These are phyloP conservation scores for Pseudocercospora crystallina DNA, from an alignment of 2,329 filamentous ascomycete genomes.

Conservation along the genomic window DNA sequence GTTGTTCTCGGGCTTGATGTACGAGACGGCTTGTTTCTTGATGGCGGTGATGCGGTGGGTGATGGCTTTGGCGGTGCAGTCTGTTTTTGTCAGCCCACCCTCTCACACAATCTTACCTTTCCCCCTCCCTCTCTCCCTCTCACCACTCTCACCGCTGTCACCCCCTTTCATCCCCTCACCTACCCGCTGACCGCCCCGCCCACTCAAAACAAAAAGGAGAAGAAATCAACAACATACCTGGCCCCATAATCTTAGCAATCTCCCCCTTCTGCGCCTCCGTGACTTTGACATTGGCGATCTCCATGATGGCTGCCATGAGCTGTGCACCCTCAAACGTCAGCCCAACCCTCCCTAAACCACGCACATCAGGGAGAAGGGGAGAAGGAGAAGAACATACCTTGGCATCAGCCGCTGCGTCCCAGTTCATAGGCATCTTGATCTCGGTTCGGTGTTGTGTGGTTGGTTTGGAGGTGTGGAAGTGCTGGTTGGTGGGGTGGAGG, in stretches of 20 bases:
- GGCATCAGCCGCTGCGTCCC: constrained; percentile 32
- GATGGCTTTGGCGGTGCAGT: constrained; percentile 35
- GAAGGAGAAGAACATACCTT: constrained; percentile 22
- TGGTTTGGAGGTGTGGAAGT: background rate
- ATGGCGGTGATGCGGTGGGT: constrained; percentile 32
- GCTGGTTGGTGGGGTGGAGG: background rate
- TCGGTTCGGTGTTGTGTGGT: background rate
- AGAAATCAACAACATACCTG: constrained; percentile 18
- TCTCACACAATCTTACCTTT: too few species aligned
- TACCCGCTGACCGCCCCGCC: background rate
- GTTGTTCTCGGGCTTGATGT: background rate
- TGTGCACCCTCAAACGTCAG: constrained; percentile 1
- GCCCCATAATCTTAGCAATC: constrained; percentile 32
- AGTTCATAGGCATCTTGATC: constrained; percentile 33
- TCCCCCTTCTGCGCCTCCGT: constrained; percentile 19
- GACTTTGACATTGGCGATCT: constrained; percentile 33
- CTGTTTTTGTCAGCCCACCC: constrained; percentile 10
- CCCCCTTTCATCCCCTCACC: background rate
- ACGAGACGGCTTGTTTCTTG: constrained; percentile 4
- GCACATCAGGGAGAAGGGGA: background rate
- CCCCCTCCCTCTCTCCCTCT: too few species aligned
- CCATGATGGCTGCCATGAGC: constrained; percentile 32
- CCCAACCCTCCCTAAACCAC: too few species aligned
- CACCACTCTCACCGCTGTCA: too few species aligned
- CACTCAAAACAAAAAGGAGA: background rate